A percentile compares a stretch with the other conserved stretches of the same genome.
These are phyloP conservation scores for Lactarius tabidus DNA, from an alignment of 768 basidiomycete species.

Conservation along the genomic window DNA sequence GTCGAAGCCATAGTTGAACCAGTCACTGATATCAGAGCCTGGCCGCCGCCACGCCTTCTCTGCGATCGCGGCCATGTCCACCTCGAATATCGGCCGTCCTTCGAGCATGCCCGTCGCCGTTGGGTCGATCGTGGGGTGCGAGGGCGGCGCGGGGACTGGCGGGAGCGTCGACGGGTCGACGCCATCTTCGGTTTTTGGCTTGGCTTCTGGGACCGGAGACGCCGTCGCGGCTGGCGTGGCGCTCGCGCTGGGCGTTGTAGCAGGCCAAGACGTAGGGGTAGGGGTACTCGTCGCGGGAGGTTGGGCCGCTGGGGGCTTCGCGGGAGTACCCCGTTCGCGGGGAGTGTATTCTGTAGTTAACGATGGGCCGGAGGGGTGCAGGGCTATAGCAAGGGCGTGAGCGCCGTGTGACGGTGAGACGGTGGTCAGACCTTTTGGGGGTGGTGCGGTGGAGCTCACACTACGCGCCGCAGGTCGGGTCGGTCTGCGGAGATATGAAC, in stretches of 20 bases:
- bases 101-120: conserved; percentile 60
- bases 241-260: conserved; percentile 18
- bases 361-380: conserved; percentile 50
- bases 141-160: conserved; percentile 64
- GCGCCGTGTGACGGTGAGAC: not conserved
- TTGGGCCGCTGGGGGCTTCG: conserved; percentile 32
- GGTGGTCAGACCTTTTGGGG: conserved; percentile 30
- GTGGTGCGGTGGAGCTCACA: conserved; percentile 33
- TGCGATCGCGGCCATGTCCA: conserved; percentile 67
- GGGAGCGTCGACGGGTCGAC: conserved; percentile 65
- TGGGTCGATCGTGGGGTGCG: conserved; percentile 76
- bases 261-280: conserved; percentile 22
- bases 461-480: conserved; percentile 31
- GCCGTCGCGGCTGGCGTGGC: conserved; percentile 19
- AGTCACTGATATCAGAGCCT: conserved; percentile 91
- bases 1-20: conserved; percentile 99
- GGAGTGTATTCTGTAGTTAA: conserved; percentile 83
- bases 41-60: conserved; percentile 91
- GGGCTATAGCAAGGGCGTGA: conserved; percentile 32
- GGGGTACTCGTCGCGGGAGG: conserved; percentile 25
- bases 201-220: conserved; percentile 5
- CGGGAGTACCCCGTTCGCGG: conserved; percentile 54
- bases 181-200: conserved; percentile 41
- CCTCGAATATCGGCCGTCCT: conserved; percentile 77
- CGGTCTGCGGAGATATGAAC: conserved; percentile 33